These are phyloP conservation scores for Quercus rubra DNA, from an alignment of 306 rosid genomes.

Conservation along the genomic window DNA sequence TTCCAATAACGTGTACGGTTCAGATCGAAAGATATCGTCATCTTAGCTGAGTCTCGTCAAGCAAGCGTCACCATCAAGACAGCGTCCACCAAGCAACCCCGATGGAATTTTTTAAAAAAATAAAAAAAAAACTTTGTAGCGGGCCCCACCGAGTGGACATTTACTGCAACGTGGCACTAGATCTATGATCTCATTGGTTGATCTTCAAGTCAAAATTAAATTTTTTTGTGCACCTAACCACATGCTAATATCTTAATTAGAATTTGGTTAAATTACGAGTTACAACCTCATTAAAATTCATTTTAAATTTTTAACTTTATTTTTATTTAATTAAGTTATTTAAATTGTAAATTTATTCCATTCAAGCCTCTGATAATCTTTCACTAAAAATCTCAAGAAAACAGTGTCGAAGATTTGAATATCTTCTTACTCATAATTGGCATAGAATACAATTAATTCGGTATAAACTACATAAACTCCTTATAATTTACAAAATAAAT, in stretches of 20 bases:
- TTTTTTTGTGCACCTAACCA: neutral
- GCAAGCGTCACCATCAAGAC: slow-evolving; percentile 16
- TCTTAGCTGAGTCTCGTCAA: slow-evolving; percentile 1
- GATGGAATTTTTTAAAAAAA: slow-evolving; percentile 6
- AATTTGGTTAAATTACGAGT: too few species aligned
- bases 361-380: too few species aligned
- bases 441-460: too few species aligned
- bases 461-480: too few species aligned
- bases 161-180: slow-evolving; percentile 23
- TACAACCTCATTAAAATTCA: neutral
- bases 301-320: too few species aligned
- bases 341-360: too few species aligned
- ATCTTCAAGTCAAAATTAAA: neutral
- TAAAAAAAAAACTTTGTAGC: neutral
- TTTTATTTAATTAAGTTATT: too few species aligned
- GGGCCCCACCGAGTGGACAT: slow-evolving; percentile 28
- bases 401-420: too few species aligned
- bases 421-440: too few species aligned
- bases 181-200: neutral
- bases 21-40: neutral
- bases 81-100: slow-evolving; percentile 22
- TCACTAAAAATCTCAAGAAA: too few species aligned
- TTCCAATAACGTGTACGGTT: slow-evolving; percentile 28
- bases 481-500: too few species aligned
- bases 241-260: neutral